Evolutionary conservation across 2,329 filamentous ascomycete genomes (phyloP), one percentile per base, ranked within the genome.

Genomic region (Fusarium cicatricum): DNA sequence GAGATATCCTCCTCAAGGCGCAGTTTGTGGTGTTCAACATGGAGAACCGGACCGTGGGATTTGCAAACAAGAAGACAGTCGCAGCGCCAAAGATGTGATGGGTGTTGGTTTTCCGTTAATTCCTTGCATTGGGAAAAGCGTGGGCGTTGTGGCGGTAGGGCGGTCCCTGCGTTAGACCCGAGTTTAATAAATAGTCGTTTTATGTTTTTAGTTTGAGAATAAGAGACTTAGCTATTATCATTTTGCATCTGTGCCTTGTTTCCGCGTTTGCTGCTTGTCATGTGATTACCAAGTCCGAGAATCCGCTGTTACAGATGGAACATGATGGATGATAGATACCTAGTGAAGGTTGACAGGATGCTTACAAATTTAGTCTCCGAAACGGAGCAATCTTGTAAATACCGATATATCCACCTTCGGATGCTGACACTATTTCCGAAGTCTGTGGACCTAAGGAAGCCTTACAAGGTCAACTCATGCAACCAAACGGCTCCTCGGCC

Each of bases 1-100:
- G 78, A 3, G 66, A 80, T 56, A 70, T 78, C 29, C 71, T 79
- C 50, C 60, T 82, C 61, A 74, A 82, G 68, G 70, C 78, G 41
- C 72, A 82, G 62, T 75, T 77, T 68, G 68, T 78, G n/a, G 74
- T 78, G 5, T 78, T 78, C 48, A 70, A 78, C 33, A 67, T 73
- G 4, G 67, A 70, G 8, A 60, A 63, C 3, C 62, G 60, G 1
- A 38, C 55, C 21, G 67, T 78, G 5, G 76, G 76, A 2, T 77
- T 78, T 39, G 76, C 76, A 10, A 77, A 75, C 39, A 78, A 78
- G 68, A 36, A 54, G 10, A 64, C 64, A 9, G 32, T 68, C 28
- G 14, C 4, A 1, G 4, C 17, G 49, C 8, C 17, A 19, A 16
- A 45, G n/a, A 10, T n/a, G 2, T 5, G 19, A 14, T 14, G n/a